Evolutionary conservation across 2,329 filamentous ascomycete species (phyloP).

Genomic region (Botrytis elliptica): DNA sequence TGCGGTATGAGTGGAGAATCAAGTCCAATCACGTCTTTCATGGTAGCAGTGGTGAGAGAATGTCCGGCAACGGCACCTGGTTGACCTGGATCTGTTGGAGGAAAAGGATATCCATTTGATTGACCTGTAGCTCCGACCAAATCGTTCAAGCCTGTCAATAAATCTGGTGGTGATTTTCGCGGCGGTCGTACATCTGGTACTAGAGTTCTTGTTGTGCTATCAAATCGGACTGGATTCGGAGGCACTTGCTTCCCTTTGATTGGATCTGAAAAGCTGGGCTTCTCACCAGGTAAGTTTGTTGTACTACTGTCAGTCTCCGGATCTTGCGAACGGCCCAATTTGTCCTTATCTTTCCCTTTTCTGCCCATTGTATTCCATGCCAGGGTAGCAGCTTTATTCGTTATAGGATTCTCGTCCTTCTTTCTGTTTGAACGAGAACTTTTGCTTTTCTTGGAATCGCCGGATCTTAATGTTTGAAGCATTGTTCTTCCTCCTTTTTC

Average conservation of each 20-base stretch:
- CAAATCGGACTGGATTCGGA: conserved; percentile 35
- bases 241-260: conserved; percentile 23
- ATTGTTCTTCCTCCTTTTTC: conserved; percentile 55
- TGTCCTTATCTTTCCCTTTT: conserved; percentile 30
- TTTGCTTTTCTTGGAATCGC: conserved; percentile 49
- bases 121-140: conserved; percentile 28
- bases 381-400: conserved; percentile 62
- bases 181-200: conserved; percentile 30
- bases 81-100: conserved; percentile 35
- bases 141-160: conserved; percentile 31
- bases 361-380: conserved; percentile 50
- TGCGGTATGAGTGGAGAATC: conserved; percentile 27
- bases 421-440: conserved; percentile 35
- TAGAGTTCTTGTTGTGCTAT: conserved; percentile 38
- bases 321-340: conserved; percentile 34
- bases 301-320: conserved; percentile 32
- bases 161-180: conserved; percentile 31
- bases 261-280: conserved; percentile 29
- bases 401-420: conserved; percentile 49
- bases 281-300: conserved; percentile 30
- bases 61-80: conserved; percentile 34
- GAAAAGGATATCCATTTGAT: conserved; percentile 38
- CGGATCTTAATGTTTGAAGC: conserved; percentile 59
- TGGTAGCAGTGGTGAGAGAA: conserved; percentile 30
- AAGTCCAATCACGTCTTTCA: conserved; percentile 34